A percentile compares a stretch with the other conserved stretches of the same genome.
Evolutionary conservation across 352 stramenopile species (phyloP).

Genomic region (Phytopythium helicoides): DNA sequence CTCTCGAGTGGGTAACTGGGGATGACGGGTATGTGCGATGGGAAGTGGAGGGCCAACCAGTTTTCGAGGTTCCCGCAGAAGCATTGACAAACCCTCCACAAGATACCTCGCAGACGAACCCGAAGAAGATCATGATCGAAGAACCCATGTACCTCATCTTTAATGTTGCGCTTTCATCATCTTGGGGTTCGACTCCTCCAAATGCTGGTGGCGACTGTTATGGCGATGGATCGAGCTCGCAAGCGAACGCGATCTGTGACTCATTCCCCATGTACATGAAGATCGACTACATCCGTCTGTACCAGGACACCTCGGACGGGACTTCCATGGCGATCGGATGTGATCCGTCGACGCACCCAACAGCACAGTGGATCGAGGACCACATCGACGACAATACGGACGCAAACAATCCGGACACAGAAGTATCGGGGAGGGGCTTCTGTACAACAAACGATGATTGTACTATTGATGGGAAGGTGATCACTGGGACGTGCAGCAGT

Average conservation of each 20-base stretch:
- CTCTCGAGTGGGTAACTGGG: conserved; percentile 69
- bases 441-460: conserved; percentile 51
- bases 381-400: conserved; percentile 55
- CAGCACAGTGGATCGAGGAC: conserved; percentile 58
- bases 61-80: conserved; percentile 85
- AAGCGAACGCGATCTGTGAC: conserved; percentile 48
- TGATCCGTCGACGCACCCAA: conserved; percentile 48
- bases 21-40: conserved; percentile 56
- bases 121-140: conserved; percentile 88
- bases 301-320: conserved; percentile 26
- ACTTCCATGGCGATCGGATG: conserved; percentile 46
- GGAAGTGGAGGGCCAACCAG: conserved; percentile 78
- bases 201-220: conserved; percentile 32
- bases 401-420: conserved; percentile 35
- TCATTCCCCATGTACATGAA: conserved; percentile 68
- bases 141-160: conserved; percentile 94
- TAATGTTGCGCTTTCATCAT: conserved; percentile 86
- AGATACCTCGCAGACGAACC: conserved; percentile 51
- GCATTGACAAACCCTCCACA: conserved; percentile 53
- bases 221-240: conserved; percentile 20
- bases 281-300: conserved; percentile 68
- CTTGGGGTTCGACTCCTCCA: conserved; percentile 64
- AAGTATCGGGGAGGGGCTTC: conserved; percentile 43
- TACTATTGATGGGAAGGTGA: conserved; percentile 26
- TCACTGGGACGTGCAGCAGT: conserved; percentile 26